Base-by-base conservation (phyloP, 768 basidiomycete genomes). In the Piloderma croceum region DNA sequence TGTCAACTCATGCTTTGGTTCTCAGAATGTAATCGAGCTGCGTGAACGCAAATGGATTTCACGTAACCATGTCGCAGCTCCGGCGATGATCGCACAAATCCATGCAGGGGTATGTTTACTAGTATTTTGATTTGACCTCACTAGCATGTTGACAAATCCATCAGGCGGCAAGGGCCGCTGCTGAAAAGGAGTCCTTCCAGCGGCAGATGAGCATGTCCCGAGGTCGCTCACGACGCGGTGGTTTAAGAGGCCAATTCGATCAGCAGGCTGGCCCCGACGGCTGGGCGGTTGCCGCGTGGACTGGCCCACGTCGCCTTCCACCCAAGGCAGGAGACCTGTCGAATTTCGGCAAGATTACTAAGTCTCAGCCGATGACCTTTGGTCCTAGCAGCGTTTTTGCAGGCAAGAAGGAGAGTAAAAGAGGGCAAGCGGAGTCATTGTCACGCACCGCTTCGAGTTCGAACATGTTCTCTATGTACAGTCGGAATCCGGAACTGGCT, bases 81-180 rank as follows among this genome's bases (percentile, higher is more conserved):
- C 79, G 7, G 70, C 76, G 50, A 78, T 76, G 5, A 71, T 80
- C 44, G 71, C 79, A 31, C 81, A 90, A 48, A 76, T 97, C 24
- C 92, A 93, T 52, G 82, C 88, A 62, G 73, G 74, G 38, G 91
- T 91, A 64, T 48, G 85, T 73, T 22, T 38, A 47, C 25, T 13
- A 43, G 10, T 29, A 9, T 29, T 29, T 15, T 9, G 10, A 29
- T 9, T 29, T 29, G 9, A 29, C 15, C 27, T 29, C 27, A 29
- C 15, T 15, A 29, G 9, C 15, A 29, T 15, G 10, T 29, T 29
- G 9, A 15, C 9, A 29, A 34, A 23, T 24, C 27, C 52, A 91
- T 80, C 85, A 79, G 51, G 87, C 85, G 32, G 73, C 74, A 53
- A 68, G 69, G 44, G 60, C 67, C 4, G 52, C 64, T 5, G 62